These are phyloP conservation scores for Boletus vermiculosoides DNA, from an alignment of 768 basidiomycete genomes.

Conservation along the genomic window DNA sequence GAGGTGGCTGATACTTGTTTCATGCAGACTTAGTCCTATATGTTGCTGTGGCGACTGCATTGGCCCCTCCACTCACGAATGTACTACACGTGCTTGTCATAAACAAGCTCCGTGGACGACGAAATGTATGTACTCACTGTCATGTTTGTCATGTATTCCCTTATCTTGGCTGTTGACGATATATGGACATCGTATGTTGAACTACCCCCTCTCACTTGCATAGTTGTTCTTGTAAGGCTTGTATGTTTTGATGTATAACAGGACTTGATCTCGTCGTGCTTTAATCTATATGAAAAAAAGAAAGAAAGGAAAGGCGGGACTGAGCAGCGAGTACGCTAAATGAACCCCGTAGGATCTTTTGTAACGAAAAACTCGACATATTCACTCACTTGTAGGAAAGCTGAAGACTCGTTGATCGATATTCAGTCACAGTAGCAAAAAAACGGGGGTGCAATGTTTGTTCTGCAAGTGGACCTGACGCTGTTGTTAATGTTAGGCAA, in stretches of 20 bases:
- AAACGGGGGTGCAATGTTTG: too few species aligned
- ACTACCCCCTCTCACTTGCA: background rate
- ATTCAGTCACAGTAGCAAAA: too few species aligned
- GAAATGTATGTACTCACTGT: background rate
- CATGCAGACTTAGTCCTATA: conserved; percentile 6
- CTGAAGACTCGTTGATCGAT: too few species aligned
- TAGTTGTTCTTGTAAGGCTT: background rate
- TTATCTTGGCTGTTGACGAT: background rate
- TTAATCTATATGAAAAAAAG: background rate
- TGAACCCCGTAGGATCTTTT: background rate
- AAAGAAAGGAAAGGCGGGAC: background rate
- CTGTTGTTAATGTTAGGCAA: too few species aligned
- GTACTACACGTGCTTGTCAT: background rate
- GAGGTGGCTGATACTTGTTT: conserved; percentile 6
- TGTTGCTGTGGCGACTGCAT: background rate
- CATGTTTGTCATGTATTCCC: background rate
- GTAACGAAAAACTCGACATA: background rate
- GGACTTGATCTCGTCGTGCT: background rate
- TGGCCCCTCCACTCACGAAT: background rate
- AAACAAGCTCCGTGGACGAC: background rate
- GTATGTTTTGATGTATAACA: conserved; percentile 4
- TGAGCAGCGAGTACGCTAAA: background rate
- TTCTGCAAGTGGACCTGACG: too few species aligned
- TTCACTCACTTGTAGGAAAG: too few species aligned
- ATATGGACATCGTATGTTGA: background rate